phyloP scores from a whole-genome alignment of 2,329 filamentous ascomycete genomes.

The Purpureocillium takamizusanense region DNA sequence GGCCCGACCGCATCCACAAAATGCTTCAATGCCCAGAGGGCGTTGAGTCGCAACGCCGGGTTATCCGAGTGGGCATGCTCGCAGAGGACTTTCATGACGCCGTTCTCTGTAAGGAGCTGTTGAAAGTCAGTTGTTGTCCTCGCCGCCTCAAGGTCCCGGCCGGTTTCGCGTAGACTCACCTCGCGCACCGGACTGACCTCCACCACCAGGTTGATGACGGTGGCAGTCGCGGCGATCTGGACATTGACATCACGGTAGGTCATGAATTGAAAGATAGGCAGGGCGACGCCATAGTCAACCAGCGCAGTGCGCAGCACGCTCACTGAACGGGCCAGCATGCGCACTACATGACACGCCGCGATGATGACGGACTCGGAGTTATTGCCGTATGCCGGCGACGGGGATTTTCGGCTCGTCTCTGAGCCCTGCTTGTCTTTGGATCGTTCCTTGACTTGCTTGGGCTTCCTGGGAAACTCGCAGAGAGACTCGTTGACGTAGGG shows the following conservation, averaged over 20 bases:
- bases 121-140: constrained; percentile 11
- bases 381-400: constrained; percentile 46
- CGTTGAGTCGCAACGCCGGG: constrained; percentile 71
- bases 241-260: constrained; percentile 68
- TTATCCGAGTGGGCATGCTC: constrained; percentile 76
- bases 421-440: constrained; percentile 26
- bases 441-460: constrained; percentile 32
- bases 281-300: constrained; percentile 74
- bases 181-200: constrained; percentile 89
- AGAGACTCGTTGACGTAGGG: constrained; percentile 79
- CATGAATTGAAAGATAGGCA: constrained; percentile 68
- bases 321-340: constrained; percentile 77
- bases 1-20: constrained; percentile 65
- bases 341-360: constrained; percentile 74
- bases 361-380: constrained; percentile 74
- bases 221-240: constrained; percentile 76
- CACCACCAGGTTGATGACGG: constrained; percentile 75
- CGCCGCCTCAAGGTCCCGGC: too few species aligned
- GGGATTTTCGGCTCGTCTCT: constrained; percentile 16
- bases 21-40: constrained; percentile 91
- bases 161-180: constrained; percentile 34
- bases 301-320: constrained; percentile 76
- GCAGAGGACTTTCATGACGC: constrained; percentile 69
- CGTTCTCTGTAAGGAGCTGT: constrained; percentile 63
- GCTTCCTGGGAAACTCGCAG: constrained; percentile 42